Conservation (phyloP, 2,329 filamentous ascomycete species). For the Stachybotrys elegans region DNA sequence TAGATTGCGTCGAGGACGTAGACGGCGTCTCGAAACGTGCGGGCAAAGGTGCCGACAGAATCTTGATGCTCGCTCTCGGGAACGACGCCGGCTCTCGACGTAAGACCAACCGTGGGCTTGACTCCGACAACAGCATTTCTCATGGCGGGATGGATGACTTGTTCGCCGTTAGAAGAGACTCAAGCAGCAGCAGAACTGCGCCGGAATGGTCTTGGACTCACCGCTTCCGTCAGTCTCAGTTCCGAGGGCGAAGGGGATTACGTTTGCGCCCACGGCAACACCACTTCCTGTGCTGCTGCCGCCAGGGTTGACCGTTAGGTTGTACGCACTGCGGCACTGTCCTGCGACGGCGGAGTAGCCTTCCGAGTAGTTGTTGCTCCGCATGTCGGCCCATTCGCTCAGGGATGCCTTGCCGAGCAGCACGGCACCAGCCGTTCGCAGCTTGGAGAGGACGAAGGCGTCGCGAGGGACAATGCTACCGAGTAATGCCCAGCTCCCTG, state of each 20-base stretch:
- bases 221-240: conserved; percentile 69
- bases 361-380: conserved; percentile 61
- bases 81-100: conserved; percentile 58
- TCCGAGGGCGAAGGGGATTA: conserved; percentile 60
- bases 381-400: conserved; percentile 72
- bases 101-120: conserved; percentile 71
- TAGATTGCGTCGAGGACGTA: conserved; percentile 65
- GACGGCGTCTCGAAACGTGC: conserved; percentile 63
- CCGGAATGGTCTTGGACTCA: too few relatives aligned
- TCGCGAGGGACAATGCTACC: conserved; percentile 65
- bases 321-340: conserved; percentile 62
- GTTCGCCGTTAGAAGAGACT: conserved; percentile 7
- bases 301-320: conserved; percentile 62
- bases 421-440: conserved; percentile 62
- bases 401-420: conserved; percentile 67
- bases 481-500: conserved; percentile 62
- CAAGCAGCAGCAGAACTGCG: too few relatives aligned
- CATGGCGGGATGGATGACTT: conserved; percentile 66
- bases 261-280: conserved; percentile 58
- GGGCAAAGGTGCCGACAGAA: conserved; percentile 61
- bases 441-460: conserved; percentile 54
- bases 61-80: conserved; percentile 66
- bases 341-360: conserved; percentile 62
- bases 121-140: conserved; percentile 66
- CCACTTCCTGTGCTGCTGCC: conserved; percentile 65